Evolutionary conservation across 2,329 filamentous ascomycete species (phyloP), one percentile per base, ranked within the genome.

Genomic region (Alternaria gaisen): DNA sequence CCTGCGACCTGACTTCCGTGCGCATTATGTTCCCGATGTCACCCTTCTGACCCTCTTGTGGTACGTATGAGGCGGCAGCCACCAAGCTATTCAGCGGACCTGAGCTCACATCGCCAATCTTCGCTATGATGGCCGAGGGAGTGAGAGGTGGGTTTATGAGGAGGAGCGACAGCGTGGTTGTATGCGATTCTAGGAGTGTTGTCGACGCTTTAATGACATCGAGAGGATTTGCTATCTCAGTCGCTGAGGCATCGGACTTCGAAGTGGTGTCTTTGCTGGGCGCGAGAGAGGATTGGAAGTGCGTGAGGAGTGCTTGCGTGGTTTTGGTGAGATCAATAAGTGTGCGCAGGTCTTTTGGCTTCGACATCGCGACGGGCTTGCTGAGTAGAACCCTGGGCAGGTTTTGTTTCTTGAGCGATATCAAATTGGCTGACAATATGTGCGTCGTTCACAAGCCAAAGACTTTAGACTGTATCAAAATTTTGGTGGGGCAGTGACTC

Each of bases 81-180:
- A 90, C 89, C 46, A 92, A 83, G 3, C 88, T 91, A 0, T 92
- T 91, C 0, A 97, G 83, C n/a, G 91, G 88, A 0, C 88, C 88
- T 12, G 87, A 84, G 22, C 89, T 85, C n/a, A 97, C 84, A 59
- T 93, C 88, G 34, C 87, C 84, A 5, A 97, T 81, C 14, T 96
- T 88, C 24, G 85, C 88, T 10, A 80, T 81, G 34, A 97, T 84
- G 5, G 92, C 94, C 1, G 89, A 88, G 0, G 92, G 89, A 0
- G 93, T 95, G 68, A 97, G 96, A 0, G 94, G 94, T 18, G 92
- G 86, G 72, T 92, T 97, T 72, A 96, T 91, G 1, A 95, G 87
- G 12, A 98, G 86, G 1, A 97, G 88, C 0, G 92, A 94, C 26
- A 97, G 84, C 65, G 97, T 97, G 6, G 93, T 97, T 2, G 90